Conservation (phyloP, 495 filamentous ascomycete genomes). For the Cenococcum geophilum region DNA sequence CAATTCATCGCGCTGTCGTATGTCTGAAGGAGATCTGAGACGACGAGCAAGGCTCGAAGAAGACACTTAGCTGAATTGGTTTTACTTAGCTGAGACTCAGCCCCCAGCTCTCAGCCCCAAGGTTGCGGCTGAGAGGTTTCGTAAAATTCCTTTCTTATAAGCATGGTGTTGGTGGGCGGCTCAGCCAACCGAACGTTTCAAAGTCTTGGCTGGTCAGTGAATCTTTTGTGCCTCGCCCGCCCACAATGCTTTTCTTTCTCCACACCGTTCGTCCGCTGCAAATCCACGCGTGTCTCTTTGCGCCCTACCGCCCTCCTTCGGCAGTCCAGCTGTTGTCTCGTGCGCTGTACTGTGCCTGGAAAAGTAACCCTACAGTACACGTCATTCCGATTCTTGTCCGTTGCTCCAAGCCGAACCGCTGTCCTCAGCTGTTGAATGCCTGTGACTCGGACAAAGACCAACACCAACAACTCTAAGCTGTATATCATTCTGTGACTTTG, state of each 20-base stretch:
- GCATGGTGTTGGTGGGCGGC: neutral
- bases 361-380: constrained; percentile 4
- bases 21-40: no score
- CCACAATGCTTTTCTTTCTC: neutral
- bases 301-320: neutral
- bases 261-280: neutral
- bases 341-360: constrained; percentile 7
- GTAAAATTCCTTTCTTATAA: neutral
- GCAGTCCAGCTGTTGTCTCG: neutral
- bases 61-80: no score
- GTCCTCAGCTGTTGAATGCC: neutral
- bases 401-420: neutral
- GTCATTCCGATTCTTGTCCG: constrained; percentile 4
- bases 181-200: neutral
- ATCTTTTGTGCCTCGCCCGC: neutral
- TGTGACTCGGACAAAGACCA: constrained; percentile 3
- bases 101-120: neutral
- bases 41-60: no score
- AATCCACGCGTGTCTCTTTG: constrained; percentile 10
- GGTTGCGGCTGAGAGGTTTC: neutral
- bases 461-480: neutral
- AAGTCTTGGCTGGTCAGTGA: constrained; percentile 4
- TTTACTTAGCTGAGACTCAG: no score
- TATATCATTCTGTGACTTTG: constrained; percentile 57
- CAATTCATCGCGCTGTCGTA: no score